phyloP scores from a whole-genome alignment of 1,139 yeast species.

The Suhomyces bokatorum region DNA sequence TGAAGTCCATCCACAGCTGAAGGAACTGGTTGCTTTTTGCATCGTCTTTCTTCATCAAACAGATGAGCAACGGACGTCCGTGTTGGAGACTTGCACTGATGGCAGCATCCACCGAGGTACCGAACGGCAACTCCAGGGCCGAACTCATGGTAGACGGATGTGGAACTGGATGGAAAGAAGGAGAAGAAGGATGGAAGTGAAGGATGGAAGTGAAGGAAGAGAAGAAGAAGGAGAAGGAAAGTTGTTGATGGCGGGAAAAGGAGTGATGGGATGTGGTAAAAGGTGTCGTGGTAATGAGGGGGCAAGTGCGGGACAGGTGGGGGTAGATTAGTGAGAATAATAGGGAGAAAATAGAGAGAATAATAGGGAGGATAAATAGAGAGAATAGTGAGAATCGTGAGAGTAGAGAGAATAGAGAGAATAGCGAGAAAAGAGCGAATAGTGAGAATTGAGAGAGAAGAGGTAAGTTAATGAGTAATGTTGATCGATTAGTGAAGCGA shows the following conservation, averaged over 20 bases:
- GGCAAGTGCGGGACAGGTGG: neutral
- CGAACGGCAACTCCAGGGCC: slow-evolving; percentile 17
- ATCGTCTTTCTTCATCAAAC: slow-evolving; percentile 27
- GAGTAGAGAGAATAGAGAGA: no score
- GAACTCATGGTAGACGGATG: neutral
- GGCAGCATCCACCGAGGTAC: slow-evolving; percentile 40
- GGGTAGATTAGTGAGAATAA: neutral
- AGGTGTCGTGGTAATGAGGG: neutral
- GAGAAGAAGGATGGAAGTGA: neutral
- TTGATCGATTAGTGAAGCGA: no score
- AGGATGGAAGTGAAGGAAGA: neutral
- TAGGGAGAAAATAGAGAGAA: no score
- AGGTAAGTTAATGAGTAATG: no score
- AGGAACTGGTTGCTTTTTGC: slow-evolving; percentile 7
- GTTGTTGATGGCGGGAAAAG: slow-evolving; percentile 3
- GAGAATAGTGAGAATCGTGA: no score
- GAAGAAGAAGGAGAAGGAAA: neutral
- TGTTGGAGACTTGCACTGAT: slow-evolving; percentile 37
- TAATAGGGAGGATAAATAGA: no score
- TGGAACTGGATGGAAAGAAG: neutral
- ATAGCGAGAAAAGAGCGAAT: no score
- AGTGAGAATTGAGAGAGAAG: no score
- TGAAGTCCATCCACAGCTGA: slow-evolving; percentile 4
- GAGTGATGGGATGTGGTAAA: neutral
- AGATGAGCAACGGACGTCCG: slow-evolving; percentile 45